Percentiles rank a stretch among this genome's conserved stretches.
phyloP scores from a whole-genome alignment of 2,329 filamentous ascomycete species.

The Arthroderma sp. region DNA sequence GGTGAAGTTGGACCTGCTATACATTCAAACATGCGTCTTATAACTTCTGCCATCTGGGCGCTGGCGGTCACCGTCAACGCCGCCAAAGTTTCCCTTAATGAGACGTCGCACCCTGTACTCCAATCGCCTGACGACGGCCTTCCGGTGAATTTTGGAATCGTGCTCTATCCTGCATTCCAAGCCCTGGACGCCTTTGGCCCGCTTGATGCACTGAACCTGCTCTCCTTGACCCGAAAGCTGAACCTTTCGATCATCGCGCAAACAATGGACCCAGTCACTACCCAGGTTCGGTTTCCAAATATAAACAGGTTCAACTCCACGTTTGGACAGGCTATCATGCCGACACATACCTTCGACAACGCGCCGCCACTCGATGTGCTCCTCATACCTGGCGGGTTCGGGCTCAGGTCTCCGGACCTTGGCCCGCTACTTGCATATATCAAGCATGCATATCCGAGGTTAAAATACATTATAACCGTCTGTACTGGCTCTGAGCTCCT shows the following conservation, averaged over 20 bases:
- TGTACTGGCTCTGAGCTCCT: slow-evolving; percentile 53
- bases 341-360: slow-evolving; percentile 42
- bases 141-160: slow-evolving; percentile 11
- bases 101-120: not conserved
- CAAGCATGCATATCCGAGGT: slow-evolving; percentile 31
- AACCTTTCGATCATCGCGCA: slow-evolving; percentile 23
- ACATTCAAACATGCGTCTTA: not conserved
- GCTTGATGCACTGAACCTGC: slow-evolving; percentile 34
- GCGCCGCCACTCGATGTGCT: slow-evolving; percentile 3
- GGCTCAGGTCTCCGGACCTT: slow-evolving; percentile 30
- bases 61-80: not conserved
- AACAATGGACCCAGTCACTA: slow-evolving; percentile 24
- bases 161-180: slow-evolving; percentile 34
- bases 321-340: slow-evolving; percentile 31
- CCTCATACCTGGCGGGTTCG: slow-evolving; percentile 4
- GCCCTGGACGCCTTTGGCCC: slow-evolving; percentile 36
- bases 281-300: slow-evolving; percentile 12
- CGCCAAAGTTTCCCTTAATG: not conserved
- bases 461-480: slow-evolving; percentile 50
- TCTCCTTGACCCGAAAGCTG: slow-evolving; percentile 17
- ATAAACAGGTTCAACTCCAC: slow-evolving; percentile 13
- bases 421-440: slow-evolving; percentile 38
- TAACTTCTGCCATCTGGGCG: not conserved
- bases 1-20: not conserved
- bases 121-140: not conserved